Percentiles rank a stretch among this genome's conserved stretches.
phyloP scores from a whole-genome alignment of 2,329 filamentous ascomycete genomes.

The Sclerotinia sclerotiorum region DNA sequence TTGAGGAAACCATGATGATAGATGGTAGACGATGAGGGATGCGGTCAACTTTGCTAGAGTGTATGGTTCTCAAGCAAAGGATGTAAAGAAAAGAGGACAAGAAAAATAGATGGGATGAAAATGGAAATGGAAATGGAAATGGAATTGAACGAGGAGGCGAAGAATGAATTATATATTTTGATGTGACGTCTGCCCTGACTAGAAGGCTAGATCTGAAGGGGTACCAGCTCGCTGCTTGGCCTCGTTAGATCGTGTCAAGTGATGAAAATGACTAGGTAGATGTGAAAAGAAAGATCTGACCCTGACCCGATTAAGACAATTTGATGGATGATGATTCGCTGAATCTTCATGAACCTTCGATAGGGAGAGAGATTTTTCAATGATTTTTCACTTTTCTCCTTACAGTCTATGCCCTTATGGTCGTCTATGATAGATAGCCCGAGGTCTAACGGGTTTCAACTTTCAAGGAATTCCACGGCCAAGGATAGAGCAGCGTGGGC shows the following conservation, averaged over 20 bases:
- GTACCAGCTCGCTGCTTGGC: slow-evolving; percentile 1
- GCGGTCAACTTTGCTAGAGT: not conserved
- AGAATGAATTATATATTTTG: slow-evolving; percentile 3
- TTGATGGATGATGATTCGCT: not conserved
- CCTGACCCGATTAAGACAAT: not conserved
- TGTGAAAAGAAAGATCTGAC: not conserved
- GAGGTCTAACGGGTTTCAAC: not conserved
- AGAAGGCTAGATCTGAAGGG: slow-evolving; percentile 3
- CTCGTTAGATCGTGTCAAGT: not conserved
- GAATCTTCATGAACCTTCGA: not conserved
- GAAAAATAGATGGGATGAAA: not conserved
- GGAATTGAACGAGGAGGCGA: not conserved
- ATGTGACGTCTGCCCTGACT: not conserved
- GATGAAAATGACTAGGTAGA: not conserved
- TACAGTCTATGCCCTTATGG: too few species aligned
- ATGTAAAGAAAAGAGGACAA: not conserved
- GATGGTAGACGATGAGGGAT: not conserved
- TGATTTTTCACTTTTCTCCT: too few species aligned
- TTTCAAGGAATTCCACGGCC: not conserved
- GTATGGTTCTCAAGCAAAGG: not conserved
- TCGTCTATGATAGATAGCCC: not conserved
- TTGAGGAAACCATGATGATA: slow-evolving; percentile 5
- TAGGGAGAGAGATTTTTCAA: not conserved
- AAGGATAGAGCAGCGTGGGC: not conserved
- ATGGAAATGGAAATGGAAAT: too few species aligned